Percentiles rank a stretch among this genome's conserved stretches.
phyloP scores from a whole-genome alignment of 495 filamentous ascomycete species.

The Copromyces sp. region DNA sequence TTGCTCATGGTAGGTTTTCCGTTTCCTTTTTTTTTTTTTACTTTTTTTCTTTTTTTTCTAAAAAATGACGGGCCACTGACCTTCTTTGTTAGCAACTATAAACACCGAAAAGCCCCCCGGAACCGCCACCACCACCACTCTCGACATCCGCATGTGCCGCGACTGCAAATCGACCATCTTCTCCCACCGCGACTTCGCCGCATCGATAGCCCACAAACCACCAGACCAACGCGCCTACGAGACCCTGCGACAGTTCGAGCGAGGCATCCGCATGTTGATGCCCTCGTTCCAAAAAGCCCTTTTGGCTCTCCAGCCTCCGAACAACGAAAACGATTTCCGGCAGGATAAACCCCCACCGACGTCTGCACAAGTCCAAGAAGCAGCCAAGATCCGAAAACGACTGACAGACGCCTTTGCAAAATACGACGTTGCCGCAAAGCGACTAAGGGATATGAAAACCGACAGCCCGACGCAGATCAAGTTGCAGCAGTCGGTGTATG shows the following conservation, averaged over 20 bases:
- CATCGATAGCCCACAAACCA: slow-evolving; percentile 55
- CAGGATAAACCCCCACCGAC: slow-evolving; percentile 51
- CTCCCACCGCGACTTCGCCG: slow-evolving; percentile 69
- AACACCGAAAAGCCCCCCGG: slow-evolving; percentile 47
- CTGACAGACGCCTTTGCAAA: slow-evolving; percentile 86
- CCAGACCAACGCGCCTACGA: slow-evolving; percentile 76
- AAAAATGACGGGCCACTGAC: not conserved
- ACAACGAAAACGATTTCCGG: slow-evolving; percentile 38
- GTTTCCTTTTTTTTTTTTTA: not conserved
- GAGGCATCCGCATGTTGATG: slow-evolving; percentile 72
- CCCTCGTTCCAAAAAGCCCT: slow-evolving; percentile 82
- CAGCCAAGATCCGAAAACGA: slow-evolving; percentile 81
- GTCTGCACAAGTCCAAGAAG: slow-evolving; percentile 68
- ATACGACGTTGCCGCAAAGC: slow-evolving; percentile 74
- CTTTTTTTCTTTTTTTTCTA: too few relatives aligned
- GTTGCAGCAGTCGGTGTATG: slow-evolving; percentile 77
- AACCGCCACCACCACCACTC: slow-evolving; percentile 24
- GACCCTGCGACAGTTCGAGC: slow-evolving; percentile 79
- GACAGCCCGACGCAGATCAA: slow-evolving; percentile 61
- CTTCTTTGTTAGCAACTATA: slow-evolving; percentile 32
- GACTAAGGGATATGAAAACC: slow-evolving; percentile 67
- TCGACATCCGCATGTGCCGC: slow-evolving; percentile 86
- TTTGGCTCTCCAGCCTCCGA: slow-evolving; percentile 35
- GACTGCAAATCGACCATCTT: slow-evolving; percentile 83
- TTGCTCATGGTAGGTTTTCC: slow-evolving; percentile 51